Evolutionary conservation across 805 yeast species (phyloP).

Genomic region (Ogataea henricii): DNA sequence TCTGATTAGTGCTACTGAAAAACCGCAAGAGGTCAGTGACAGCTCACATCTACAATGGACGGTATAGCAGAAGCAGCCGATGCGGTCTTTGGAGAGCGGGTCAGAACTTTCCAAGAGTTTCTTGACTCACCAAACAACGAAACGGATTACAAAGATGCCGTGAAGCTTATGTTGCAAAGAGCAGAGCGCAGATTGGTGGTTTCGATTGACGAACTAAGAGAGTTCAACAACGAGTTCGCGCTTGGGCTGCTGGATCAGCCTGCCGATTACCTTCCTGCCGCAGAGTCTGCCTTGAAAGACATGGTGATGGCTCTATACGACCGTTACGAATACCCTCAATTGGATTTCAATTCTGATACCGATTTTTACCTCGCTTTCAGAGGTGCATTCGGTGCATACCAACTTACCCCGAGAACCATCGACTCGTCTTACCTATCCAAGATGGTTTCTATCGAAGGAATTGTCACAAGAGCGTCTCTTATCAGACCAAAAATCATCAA

Average conservation of each 20-base stretch:
- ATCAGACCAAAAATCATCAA: conserved; percentile 90
- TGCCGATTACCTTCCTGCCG: conserved; percentile 84
- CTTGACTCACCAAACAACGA: conserved; percentile 54
- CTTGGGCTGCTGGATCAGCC: conserved; percentile 73
- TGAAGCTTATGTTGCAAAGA: conserved; percentile 70
- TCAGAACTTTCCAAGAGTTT: conserved; percentile 86
- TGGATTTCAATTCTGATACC: conserved; percentile 58
- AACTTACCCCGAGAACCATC: conserved; percentile 85
- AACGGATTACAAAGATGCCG: conserved; percentile 66
- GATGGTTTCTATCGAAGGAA: conserved; percentile 89
- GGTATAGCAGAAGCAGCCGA: conserved; percentile 32
- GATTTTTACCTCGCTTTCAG: conserved; percentile 76
- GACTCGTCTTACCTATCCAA: conserved; percentile 75
- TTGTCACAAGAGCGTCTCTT: conserved; percentile 89
- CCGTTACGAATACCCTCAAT: conserved; percentile 52
- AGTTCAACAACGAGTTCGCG: conserved; percentile 76
- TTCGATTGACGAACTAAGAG: conserved; percentile 84
- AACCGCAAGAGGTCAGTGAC: too few species aligned
- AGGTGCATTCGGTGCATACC: conserved; percentile 90
- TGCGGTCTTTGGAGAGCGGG: conserved; percentile 71
- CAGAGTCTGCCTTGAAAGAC: conserved; percentile 83
- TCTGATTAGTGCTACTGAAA: not conserved
- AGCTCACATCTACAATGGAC: conserved; percentile 24
- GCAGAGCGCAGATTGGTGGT: conserved; percentile 68
- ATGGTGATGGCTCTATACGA: conserved; percentile 74